A percentile compares a stretch with the other conserved stretches of the same genome.
phyloP scores from a whole-genome alignment of 2,329 filamentous ascomycete species.

The Setomelanomma holmii region DNA sequence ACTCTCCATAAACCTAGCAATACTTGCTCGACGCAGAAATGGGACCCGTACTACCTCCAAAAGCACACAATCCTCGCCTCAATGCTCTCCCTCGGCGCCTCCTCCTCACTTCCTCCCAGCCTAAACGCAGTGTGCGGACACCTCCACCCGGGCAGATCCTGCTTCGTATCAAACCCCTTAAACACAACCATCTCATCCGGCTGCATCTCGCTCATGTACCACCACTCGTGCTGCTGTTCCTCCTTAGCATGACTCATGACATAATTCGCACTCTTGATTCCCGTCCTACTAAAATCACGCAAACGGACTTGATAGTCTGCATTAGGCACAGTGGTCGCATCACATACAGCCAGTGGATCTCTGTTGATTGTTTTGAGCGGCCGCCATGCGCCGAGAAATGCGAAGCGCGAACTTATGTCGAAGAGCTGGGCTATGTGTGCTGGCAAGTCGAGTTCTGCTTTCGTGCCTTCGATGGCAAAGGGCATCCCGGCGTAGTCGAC shows the following conservation, averaged over 20 bases:
- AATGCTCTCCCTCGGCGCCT: slow-evolving; percentile 33
- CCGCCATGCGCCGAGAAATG: slow-evolving; percentile 41
- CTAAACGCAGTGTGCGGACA: slow-evolving; percentile 37
- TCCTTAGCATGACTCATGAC: slow-evolving; percentile 20
- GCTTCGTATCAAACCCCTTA: slow-evolving; percentile 33
- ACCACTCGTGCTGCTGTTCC: slow-evolving; percentile 32
- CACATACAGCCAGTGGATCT: slow-evolving; percentile 37
- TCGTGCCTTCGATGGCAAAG: slow-evolving; percentile 16
- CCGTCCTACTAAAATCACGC: slow-evolving; percentile 24
- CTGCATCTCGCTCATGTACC: slow-evolving; percentile 32
- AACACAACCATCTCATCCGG: slow-evolving; percentile 33
- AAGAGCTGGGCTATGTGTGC: slow-evolving; percentile 9
- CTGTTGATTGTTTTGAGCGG: slow-evolving; percentile 28
- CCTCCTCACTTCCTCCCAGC: slow-evolving; percentile 15
- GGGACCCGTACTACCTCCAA: too few species aligned
- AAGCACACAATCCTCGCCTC: slow-evolving; percentile 31
- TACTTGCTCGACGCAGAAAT: too few species aligned
- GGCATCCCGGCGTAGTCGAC: slow-evolving; percentile 27
- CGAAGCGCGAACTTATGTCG: slow-evolving; percentile 21
- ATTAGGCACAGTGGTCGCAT: slow-evolving; percentile 23
- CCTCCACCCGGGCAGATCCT: slow-evolving; percentile 23
- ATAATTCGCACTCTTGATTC: slow-evolving; percentile 21
- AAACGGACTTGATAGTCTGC: slow-evolving; percentile 23
- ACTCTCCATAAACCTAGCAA: too few species aligned
- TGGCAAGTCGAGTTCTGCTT: slow-evolving; percentile 23